Conservation (phyloP, 306 rosid species). For the Benincasa hispida region DNA sequence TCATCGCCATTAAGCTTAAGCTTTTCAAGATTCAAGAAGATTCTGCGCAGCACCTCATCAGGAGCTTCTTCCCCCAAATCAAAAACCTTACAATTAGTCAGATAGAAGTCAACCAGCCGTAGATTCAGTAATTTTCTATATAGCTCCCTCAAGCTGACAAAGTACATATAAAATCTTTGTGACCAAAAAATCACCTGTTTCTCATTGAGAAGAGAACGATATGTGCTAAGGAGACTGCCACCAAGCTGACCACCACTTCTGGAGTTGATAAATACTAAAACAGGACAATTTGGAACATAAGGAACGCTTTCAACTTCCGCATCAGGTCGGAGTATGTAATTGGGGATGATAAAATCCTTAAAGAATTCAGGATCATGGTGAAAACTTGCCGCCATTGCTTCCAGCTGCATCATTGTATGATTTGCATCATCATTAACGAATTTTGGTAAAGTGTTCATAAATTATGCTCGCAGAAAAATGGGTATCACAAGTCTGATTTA, state of each 20-base stretch:
- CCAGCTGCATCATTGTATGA: conserved; percentile 15
- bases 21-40: conserved; percentile 50
- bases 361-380: conserved; percentile 14
- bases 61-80: conserved; percentile 85
- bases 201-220: conserved; percentile 39
- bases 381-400: conserved; percentile 30
- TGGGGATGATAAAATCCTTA: conserved; percentile 51
- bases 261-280: conserved; percentile 71
- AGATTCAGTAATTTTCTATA: neutral
- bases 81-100: conserved; percentile 43
- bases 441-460: neutral
- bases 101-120: conserved; percentile 12
- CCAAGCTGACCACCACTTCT: conserved; percentile 99
- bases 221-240: conserved; percentile 56
- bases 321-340: conserved; percentile 45
- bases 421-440: neutral
- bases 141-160: neutral
- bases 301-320: conserved; percentile 14
- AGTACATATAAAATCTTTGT: neutral
- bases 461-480: neutral
- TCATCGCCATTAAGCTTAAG: conserved; percentile 45
- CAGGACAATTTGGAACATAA: conserved; percentile 47
- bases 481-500: neutral
- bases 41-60: conserved; percentile 45
- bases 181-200: conserved; percentile 35